Evolutionary conservation across 371 early-diverging fungal genomes (phyloP), one percentile per base, ranked within the genome.

Genomic region (Mucor ambiguus): DNA sequence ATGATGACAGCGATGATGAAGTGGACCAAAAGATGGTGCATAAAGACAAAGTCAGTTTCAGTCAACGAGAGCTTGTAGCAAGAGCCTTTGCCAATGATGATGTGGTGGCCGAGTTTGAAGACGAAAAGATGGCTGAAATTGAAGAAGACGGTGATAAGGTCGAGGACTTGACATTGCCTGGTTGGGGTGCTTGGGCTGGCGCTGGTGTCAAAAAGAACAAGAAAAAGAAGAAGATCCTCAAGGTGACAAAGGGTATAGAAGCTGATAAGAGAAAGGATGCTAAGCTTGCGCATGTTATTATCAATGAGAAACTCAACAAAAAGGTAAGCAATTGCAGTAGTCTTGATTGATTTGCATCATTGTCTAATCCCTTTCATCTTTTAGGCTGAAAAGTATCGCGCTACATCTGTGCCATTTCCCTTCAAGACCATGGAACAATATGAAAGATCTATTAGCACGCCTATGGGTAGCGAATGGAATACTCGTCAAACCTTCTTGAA

Each of bases 391-490:
- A 92, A 93, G 76, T 95, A 92, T 69, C 81, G 87, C 49, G 84
- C 89, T 28, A 82, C 82, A 29, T 63, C 84, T 61, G 81, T 97
- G 54, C 97, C 97, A 4, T 90, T 87, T 80, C 94, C 94, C n/a
- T 97, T 89, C 83, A 88, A 89, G 70, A 92, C 81, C 5, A 77
- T 84, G 68, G 91, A 92, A 64, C 96, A 96, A 79, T 97, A 96
- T 80, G 96, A 96, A 72, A 85, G 89, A 57, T 89, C 89, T 22
- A 79, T 97, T 61, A 86, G 88, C 43, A 80, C 88, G 49, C 97
- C 98, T 54, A 72, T 98, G n/a, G 98, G 98, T 60, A 88, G 86
- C 68, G 97, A 98, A 81, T 98, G 98, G 98, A 96, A 95, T 73
- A 91, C 98, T 4, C 79, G 86, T 33, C 75, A 82, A 55, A 83